A percentile compares a stretch with the other conserved stretches of the same genome.
Conservation (phyloP, 1,284 basidiomycete species). For the Fomitopsis betulina region DNA sequence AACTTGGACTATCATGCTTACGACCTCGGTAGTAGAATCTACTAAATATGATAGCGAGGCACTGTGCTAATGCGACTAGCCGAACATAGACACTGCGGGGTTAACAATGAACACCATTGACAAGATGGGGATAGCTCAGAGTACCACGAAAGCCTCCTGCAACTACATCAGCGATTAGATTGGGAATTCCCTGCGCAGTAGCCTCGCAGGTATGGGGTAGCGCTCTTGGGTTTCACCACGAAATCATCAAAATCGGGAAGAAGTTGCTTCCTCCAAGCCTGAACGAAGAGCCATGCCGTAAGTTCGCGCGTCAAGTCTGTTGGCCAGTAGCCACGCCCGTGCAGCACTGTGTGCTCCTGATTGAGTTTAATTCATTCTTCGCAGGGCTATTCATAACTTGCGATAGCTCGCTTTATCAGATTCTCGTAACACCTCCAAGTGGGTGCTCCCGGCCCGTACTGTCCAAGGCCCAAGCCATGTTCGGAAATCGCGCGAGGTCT, state of each 20-base stretch:
- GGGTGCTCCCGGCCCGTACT: not conserved
- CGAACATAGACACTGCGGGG: not conserved
- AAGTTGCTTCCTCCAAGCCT: not conserved
- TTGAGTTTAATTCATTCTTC: not conserved
- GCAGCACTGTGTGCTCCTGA: not conserved
- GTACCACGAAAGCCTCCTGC: not conserved
- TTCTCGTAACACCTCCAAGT: not conserved
- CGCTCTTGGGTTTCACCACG: not conserved
- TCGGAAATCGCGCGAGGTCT: too few relatives aligned
- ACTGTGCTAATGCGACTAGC: too few relatives aligned
- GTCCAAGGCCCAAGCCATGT: too few relatives aligned
- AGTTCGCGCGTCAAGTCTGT: not conserved
- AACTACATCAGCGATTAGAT: not conserved
- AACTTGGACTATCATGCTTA: too few relatives aligned
- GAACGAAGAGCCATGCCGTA: not conserved
- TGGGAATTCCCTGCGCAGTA: not conserved
- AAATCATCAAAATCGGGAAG: not conserved
- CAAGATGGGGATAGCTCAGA: not conserved
- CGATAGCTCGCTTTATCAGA: not conserved
- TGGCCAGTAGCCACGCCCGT: not conserved
- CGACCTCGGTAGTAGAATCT: too few relatives aligned
- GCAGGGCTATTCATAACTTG: not conserved
- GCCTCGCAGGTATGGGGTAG: not conserved
- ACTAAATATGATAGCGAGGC: too few relatives aligned
- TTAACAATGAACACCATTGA: not conserved